These are phyloP conservation scores for Tricholoma flavovirens DNA, from an alignment of 768 basidiomycete species.

Conservation along the genomic window DNA sequence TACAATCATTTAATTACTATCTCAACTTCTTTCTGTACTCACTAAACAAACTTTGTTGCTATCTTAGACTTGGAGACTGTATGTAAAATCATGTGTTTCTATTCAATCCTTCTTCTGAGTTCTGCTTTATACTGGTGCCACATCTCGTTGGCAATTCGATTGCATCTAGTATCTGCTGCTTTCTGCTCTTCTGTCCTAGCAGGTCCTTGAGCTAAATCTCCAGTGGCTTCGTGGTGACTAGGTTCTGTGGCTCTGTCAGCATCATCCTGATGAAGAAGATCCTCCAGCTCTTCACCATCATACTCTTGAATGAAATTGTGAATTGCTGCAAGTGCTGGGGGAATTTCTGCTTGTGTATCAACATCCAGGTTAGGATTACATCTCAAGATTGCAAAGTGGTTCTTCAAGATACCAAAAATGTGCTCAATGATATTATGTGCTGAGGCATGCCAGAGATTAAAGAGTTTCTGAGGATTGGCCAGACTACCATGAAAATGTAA, in stretches of 20 bases:
- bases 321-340: slow-evolving; percentile 29
- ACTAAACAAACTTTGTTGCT: neutral
- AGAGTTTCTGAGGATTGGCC: no score
- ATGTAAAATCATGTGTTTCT: neutral
- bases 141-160: neutral
- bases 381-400: no score
- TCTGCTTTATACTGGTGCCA: neutral
- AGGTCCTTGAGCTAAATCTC: no score
- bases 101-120: neutral
- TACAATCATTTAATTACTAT: neutral
- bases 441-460: no score
- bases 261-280: neutral
- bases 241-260: neutral
- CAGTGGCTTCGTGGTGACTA: neutral
- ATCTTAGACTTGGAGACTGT: neutral
- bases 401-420: no score
- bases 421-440: no score
- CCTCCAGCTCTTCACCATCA: neutral
- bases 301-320: slow-evolving; percentile 11
- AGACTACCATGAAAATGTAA: neutral
- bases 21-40: neutral
- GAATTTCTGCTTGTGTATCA: slow-evolving; percentile 22
- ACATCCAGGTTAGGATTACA: slow-evolving; percentile 19
- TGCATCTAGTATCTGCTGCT: neutral
- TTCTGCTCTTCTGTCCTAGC: no score